Evolutionary conservation across 352 stramenopile genomes (phyloP).

Genomic region (Phytophthora sansomeana): DNA sequence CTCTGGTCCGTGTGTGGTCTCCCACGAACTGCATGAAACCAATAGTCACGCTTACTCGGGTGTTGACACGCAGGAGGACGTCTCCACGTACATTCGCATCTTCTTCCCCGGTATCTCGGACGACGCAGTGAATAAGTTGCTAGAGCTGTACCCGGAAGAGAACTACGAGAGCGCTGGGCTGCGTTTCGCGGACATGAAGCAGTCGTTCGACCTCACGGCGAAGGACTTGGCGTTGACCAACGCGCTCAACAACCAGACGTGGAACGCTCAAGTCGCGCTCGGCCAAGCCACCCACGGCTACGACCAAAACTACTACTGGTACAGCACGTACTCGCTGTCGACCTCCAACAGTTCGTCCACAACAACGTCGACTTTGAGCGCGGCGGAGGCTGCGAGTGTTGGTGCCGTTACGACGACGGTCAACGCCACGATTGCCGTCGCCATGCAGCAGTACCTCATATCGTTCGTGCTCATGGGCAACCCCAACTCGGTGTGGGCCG

Average conservation of each 20-base stretch:
- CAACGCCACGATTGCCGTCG: conserved; percentile 23
- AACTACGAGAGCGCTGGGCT: conserved; percentile 34
- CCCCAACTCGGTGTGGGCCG: conserved; percentile 31
- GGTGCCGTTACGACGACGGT: too few species aligned
- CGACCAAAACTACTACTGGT: conserved; percentile 36
- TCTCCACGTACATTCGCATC: conserved; percentile 26
- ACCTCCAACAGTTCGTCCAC: conserved; percentile 14
- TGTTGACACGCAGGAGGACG: conserved; percentile 22
- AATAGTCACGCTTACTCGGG: conserved; percentile 23
- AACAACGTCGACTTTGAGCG: conserved; percentile 3
- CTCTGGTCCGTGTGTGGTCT: conserved; percentile 24
- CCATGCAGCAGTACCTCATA: conserved; percentile 39
- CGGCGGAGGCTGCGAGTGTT: too few species aligned
- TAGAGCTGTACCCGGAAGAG: conserved; percentile 28
- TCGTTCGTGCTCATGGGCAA: conserved; percentile 37
- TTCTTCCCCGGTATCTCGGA: conserved; percentile 32
- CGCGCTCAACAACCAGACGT: conserved; percentile 31
- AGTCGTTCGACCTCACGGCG: conserved; percentile 29
- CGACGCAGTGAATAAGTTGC: conserved; percentile 14
- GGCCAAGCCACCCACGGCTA: conserved; percentile 16
- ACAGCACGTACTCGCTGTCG: conserved; percentile 30
- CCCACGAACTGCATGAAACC: conserved; percentile 25
- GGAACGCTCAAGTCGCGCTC: conserved; percentile 29
- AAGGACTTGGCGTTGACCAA: conserved; percentile 27
- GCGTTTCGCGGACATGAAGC: conserved; percentile 32